A percentile compares a stretch with the other conserved stretches of the same genome.
Evolutionary conservation across 768 basidiomycete genomes (phyloP).

Genomic region (Suillus paluster): DNA sequence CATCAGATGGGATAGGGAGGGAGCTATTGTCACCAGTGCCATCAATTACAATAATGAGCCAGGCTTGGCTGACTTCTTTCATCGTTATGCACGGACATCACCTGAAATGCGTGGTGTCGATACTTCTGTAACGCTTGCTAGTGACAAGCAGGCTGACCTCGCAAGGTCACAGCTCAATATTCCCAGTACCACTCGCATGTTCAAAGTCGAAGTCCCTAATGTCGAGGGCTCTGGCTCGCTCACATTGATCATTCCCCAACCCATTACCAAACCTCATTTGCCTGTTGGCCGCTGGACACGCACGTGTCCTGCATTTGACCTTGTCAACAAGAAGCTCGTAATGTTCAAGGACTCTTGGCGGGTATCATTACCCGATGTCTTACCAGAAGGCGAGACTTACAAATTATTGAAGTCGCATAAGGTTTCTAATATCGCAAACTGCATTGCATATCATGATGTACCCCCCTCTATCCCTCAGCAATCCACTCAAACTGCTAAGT

Average conservation of each 20-base stretch:
- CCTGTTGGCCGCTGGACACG: not conserved
- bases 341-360: conserved; percentile 7
- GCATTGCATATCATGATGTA: not conserved
- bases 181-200: not conserved
- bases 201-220: not conserved
- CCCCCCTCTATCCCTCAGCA: not conserved
- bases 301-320: not conserved
- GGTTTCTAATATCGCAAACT: conserved; percentile 27
- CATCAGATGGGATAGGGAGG: conserved; percentile 21
- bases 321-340: not conserved
- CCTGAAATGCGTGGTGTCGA: conserved; percentile 26
- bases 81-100: conserved; percentile 22
- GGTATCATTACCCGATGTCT: conserved; percentile 3
- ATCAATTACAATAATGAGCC: conserved; percentile 27
- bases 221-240: not conserved
- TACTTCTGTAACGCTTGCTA: conserved; percentile 19
- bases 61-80: conserved; percentile 26
- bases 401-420: conserved; percentile 16
- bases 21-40: conserved; percentile 15
- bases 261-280: not conserved
- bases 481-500: not conserved
- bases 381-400: conserved; percentile 27
- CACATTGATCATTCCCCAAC: not conserved
- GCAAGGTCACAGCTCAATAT: conserved; percentile 7
- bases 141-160: not conserved